These are phyloP conservation scores for Grosmannia penicillata DNA, from an alignment of 2,329 filamentous ascomycete genomes.

Conservation along the genomic window DNA sequence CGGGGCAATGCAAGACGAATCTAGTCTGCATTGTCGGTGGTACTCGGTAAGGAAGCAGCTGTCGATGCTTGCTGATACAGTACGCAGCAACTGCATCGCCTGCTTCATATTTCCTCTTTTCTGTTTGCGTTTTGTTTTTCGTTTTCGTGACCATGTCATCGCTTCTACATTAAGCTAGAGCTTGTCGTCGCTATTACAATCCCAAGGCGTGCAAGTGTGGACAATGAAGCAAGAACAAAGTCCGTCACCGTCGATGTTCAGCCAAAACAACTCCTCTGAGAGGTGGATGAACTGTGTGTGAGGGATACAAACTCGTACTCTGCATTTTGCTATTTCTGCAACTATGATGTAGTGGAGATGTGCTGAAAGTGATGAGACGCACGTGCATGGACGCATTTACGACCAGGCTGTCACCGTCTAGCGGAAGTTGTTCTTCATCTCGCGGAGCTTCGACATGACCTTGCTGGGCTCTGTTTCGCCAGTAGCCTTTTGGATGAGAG, in stretches of 20 bases:
- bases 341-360: not conserved
- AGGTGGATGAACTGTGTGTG: conserved; percentile 9
- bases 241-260: conserved; percentile 12
- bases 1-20: no score
- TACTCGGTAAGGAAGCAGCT: not conserved
- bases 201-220: conserved; percentile 50
- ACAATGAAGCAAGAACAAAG: conserved; percentile 49
- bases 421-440: conserved; percentile 76
- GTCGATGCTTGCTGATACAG: not conserved
- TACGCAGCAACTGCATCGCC: not conserved
- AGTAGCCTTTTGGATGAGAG: conserved; percentile 68
- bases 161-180: conserved; percentile 54
- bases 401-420: conserved; percentile 24
- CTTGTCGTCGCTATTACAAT: conserved; percentile 38
- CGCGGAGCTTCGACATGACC: conserved; percentile 73
- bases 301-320: conserved; percentile 19
- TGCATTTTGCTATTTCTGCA: conserved; percentile 1
- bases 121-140: not conserved
- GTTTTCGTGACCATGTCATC: no score
- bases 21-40: no score
- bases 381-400: no score
- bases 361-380: conserved; percentile 6
- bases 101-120: not conserved
- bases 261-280: conserved; percentile 4
- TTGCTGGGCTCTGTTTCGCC: conserved; percentile 66